Evolutionary conservation across 768 basidiomycete species (phyloP).

Genomic region (Podaxis rugospora): DNA sequence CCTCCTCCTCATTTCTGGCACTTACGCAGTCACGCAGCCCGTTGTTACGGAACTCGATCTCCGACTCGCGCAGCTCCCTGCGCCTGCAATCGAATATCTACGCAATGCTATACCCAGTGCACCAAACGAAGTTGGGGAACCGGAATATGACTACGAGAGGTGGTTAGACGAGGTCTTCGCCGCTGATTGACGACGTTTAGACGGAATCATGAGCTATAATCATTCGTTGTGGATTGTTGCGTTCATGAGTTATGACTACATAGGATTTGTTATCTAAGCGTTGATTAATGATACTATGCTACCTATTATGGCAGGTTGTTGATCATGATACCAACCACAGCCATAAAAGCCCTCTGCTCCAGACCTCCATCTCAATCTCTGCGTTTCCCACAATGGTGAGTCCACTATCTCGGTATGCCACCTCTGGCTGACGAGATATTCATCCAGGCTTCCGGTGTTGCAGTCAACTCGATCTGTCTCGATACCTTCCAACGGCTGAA

Average conservation of each 20-base stretch:
- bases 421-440: constrained; percentile 3
- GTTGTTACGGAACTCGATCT: constrained; percentile 94
- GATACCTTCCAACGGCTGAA: constrained; percentile 64
- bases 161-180: constrained; percentile 80
- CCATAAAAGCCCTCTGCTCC: constrained; percentile 24
- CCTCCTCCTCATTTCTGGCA: background rate
- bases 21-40: constrained; percentile 44
- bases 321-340: constrained; percentile 18
- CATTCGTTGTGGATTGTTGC: background rate
- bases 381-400: constrained; percentile 25
- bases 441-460: constrained; percentile 61
- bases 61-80: constrained; percentile 75
- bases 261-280: constrained; percentile 9
- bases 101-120: constrained; percentile 72
- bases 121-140: constrained; percentile 50
- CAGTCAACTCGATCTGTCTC: constrained; percentile 55
- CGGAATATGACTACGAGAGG: constrained; percentile 75
- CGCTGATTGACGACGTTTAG: background rate
- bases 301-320: constrained; percentile 12
- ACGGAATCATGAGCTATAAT: background rate
- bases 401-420: background rate
- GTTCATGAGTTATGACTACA: background rate
- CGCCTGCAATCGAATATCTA: constrained; percentile 73
- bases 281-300: constrained; percentile 1
- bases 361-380: constrained; percentile 18